phyloP scores from a whole-genome alignment of 306 rosid genomes.

The Heteromeles arbutifolia region DNA sequence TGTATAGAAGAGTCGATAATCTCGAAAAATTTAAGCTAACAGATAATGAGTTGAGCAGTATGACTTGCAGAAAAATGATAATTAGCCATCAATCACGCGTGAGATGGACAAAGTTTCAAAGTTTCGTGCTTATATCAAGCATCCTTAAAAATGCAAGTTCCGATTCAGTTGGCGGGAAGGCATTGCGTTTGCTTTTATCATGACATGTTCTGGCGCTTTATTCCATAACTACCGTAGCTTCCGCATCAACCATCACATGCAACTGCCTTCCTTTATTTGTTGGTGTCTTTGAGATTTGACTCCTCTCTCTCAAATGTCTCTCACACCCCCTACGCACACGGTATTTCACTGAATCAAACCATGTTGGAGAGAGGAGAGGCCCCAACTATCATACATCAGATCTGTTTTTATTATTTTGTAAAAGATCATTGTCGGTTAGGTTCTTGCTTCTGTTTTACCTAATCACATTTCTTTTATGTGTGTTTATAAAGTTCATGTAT shows the following conservation, averaged over 20 bases:
- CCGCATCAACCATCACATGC: slow-evolving; percentile 13
- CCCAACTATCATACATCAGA: background rate
- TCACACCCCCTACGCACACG: background rate
- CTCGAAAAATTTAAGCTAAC: too few relatives aligned
- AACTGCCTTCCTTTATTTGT: background rate
- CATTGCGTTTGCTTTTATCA: background rate
- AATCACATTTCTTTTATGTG: background rate
- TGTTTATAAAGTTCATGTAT: background rate
- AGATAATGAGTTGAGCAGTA: background rate
- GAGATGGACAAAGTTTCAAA: background rate
- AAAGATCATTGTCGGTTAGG: background rate
- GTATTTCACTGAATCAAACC: background rate
- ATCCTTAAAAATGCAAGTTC: background rate
- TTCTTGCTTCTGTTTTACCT: background rate
- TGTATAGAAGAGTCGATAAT: background rate
- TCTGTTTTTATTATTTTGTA: background rate
- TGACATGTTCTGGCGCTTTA: background rate
- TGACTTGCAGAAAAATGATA: background rate
- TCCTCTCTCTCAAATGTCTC: background rate
- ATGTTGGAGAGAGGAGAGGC: background rate
- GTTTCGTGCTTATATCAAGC: background rate
- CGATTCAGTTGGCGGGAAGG: slow-evolving; percentile 13
- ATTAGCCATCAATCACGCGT: background rate
- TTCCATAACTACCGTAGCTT: slow-evolving; percentile 14
- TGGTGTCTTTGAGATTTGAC: background rate